These are phyloP conservation scores for Hamigera avellanea DNA, from an alignment of 495 filamentous ascomycete species.

Conservation along the genomic window DNA sequence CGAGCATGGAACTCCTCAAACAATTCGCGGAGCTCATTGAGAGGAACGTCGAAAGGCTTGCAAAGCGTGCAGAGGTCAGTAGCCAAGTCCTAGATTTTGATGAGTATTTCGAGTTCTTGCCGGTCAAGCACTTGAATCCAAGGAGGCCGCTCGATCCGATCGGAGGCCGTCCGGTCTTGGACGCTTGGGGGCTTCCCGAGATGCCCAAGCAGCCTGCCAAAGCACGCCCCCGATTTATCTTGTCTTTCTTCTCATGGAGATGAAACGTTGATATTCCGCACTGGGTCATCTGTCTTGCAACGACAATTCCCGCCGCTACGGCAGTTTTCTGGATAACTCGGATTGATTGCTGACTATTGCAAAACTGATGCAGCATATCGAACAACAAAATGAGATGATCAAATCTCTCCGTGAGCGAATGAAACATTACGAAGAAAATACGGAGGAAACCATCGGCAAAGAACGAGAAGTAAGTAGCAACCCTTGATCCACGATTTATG, in stretches of 20 bases:
- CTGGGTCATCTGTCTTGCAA: too few relatives aligned
- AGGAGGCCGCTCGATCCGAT: too few relatives aligned
- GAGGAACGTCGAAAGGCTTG: slow-evolving; percentile 33
- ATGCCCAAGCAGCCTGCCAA: too few relatives aligned
- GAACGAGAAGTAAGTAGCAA: slow-evolving; percentile 33
- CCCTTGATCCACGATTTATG: background rate
- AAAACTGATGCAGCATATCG: slow-evolving; percentile 36
- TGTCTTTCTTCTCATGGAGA: too few relatives aligned
- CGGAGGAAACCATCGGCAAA: slow-evolving; percentile 32
- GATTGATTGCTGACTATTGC: too few relatives aligned
- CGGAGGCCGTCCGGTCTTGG: too few relatives aligned
- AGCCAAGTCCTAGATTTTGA: background rate
- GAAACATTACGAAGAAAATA: slow-evolving; percentile 36
- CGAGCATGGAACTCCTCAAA: slow-evolving; percentile 29
- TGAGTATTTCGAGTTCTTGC: background rate
- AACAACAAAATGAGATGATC: slow-evolving; percentile 48
- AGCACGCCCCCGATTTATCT: too few relatives aligned
- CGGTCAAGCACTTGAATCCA: too few relatives aligned
- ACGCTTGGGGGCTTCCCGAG: too few relatives aligned
- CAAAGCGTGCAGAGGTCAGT: slow-evolving; percentile 38
- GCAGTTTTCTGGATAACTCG: too few relatives aligned
- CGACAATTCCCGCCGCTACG: too few relatives aligned
- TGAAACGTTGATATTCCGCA: too few relatives aligned
- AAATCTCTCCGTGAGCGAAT: slow-evolving; percentile 46
- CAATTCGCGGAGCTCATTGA: slow-evolving; percentile 33